Percentiles rank a stretch among this genome's conserved stretches.
Evolutionary conservation across 371 early-diverging fungal genomes (phyloP).

Genomic region (Gilbertella persicaria): DNA sequence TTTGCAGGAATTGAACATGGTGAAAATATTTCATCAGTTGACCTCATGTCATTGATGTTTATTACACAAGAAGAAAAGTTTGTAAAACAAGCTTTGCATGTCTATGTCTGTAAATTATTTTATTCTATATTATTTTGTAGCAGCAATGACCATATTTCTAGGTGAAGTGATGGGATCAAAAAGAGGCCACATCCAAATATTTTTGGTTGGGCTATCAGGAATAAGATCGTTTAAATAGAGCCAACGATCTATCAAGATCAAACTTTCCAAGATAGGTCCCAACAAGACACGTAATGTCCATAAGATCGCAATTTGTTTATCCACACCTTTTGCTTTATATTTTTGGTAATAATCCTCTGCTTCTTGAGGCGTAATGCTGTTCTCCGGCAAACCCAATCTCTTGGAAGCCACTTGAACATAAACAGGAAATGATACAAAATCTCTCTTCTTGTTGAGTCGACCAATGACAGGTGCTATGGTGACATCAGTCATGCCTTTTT

Average conservation of each 20-base stretch:
- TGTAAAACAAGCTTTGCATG: too few species aligned
- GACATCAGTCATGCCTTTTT: conserved; percentile 52
- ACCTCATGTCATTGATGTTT: too few species aligned
- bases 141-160: conserved; percentile 47
- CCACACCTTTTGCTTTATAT: conserved; percentile 34
- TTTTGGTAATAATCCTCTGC: conserved; percentile 41
- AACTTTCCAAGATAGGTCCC: conserved; percentile 72
- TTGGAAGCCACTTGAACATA: conserved; percentile 41
- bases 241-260: conserved; percentile 78
- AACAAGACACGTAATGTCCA: conserved; percentile 81
- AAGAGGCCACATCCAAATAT: conserved; percentile 47
- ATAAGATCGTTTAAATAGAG: conserved; percentile 59
- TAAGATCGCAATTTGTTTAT: conserved; percentile 67
- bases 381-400: conserved; percentile 37
- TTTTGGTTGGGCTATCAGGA: conserved; percentile 28
- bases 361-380: conserved; percentile 46
- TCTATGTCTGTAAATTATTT: too few species aligned
- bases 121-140: conserved; percentile 40
- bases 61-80: too few species aligned
- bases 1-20: too few species aligned
- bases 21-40: too few species aligned
- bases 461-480: conserved; percentile 60
- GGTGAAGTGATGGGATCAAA: conserved; percentile 48
- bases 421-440: conserved; percentile 33
- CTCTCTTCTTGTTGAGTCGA: conserved; percentile 55